Evolutionary conservation across 169 alveolate species (phyloP), one percentile per base, ranked within the genome.

Genomic region (Plasmodium billcollinsi): DNA sequence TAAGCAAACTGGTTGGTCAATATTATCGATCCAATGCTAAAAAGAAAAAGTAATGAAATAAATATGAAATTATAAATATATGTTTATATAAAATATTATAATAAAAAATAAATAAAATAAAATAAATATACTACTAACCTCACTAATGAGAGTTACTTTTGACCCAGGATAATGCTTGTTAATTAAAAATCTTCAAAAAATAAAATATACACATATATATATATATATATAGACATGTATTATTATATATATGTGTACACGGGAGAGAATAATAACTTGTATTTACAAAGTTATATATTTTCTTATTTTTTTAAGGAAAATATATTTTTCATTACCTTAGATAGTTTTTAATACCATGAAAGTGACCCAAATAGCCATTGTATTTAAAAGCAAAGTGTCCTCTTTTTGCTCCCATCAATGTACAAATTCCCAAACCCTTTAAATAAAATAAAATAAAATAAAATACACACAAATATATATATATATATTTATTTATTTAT

Each of bases 311-410:
- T 29, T 29, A 29, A 29, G 2, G 39, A 29, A 29, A 29, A 29
- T 29, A 29, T 29, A 29, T 12, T 50, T 50, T 50, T 63, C 11
- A 20, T 49, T 75, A 80, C 90, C 83, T 80, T 39, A 80, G 56
- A 56, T 80, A 80, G 49, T 43, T 80, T 54, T 80, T 80, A 33
- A 80, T 52, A 11, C 90, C 90, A 47, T 80, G 83, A 33, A 80
- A 80, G 50, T 80, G 85, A 67, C 73, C 8, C 12, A 80, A 26
- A 80, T 88, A 92, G 21, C 94, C 94, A 62, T 91, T 73, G 43
- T 91, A 91, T 62, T 78, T 75, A 72, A 91, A 91, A 50, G 94
- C 90, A 24, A 91, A 91, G 63, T 78, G 88, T 8, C 83, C 94
- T 70, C 92, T 73, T 54, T 88, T 91, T 5, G 94, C 94, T 7